These are phyloP conservation scores for Fusarium torreyae DNA, from an alignment of 2,329 filamentous ascomycete species.

Conservation along the genomic window DNA sequence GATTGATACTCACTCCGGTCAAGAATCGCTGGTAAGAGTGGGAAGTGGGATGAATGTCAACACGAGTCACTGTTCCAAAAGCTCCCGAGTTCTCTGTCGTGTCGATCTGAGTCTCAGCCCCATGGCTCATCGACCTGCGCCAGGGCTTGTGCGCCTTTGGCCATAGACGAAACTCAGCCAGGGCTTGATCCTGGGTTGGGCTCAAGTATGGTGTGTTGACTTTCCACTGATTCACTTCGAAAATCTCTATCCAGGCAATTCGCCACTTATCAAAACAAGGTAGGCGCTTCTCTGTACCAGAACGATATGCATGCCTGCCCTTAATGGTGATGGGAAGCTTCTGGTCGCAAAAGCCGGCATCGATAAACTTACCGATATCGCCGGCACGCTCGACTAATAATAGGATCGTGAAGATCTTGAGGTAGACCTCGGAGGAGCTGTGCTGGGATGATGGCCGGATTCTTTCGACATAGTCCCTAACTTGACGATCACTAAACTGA, in stretches of 20 bases:
- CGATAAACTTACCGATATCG: slow-evolving; percentile 4
- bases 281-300: not conserved
- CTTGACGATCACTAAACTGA: not conserved
- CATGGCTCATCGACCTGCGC: not conserved
- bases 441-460: not conserved
- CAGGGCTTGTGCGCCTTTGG: not conserved
- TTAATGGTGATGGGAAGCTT: not conserved
- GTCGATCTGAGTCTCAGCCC: not conserved
- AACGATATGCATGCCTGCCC: not conserved
- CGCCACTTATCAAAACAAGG: slow-evolving; percentile 1
- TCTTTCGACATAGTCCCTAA: not conserved
- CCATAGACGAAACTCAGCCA: not conserved
- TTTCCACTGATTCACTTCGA: not conserved
- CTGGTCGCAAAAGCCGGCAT: not conserved
- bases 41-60: not conserved
- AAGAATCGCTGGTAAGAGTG: not conserved
- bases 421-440: not conserved
- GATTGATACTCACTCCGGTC: not conserved
- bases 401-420: slow-evolving; percentile 12
- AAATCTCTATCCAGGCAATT: not conserved
- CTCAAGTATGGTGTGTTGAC: slow-evolving; percentile 11
- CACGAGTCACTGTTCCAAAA: not conserved
- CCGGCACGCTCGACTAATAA: not conserved
- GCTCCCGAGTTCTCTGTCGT: not conserved
- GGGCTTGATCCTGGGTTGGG: not conserved